phyloP scores from a whole-genome alignment of 306 rosid species.

The Inga oerstediana region DNA sequence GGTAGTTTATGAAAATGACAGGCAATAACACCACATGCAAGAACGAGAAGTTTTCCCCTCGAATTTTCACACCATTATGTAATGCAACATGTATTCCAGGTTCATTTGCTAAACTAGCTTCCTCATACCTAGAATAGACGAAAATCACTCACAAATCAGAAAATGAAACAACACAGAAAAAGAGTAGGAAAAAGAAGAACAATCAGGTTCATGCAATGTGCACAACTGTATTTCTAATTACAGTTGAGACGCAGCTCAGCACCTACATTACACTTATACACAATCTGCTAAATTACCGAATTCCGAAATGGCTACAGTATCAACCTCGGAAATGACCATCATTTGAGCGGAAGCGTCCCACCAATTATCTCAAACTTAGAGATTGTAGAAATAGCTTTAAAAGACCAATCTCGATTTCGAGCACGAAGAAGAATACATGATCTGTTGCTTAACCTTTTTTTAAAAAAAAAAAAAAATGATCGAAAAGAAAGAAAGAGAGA shows the following conservation, averaged over 20 bases:
- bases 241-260: not conserved
- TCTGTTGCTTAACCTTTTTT: not conserved
- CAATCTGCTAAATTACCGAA: not conserved
- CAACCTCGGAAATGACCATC: constrained; percentile 35
- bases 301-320: not conserved
- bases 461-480: not conserved
- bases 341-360: constrained; percentile 40
- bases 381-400: constrained; percentile 27
- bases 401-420: constrained; percentile 39
- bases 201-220: not conserved
- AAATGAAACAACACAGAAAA: not conserved
- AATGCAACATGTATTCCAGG: not conserved
- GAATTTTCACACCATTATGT: not conserved
- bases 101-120: not conserved
- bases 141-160: constrained; percentile 33
- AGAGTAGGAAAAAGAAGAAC: not conserved
- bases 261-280: not conserved
- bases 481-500: constrained; percentile 26
- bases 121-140: not conserved
- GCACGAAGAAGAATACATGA: constrained; percentile 30
- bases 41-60: not conserved
- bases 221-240: not conserved
- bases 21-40: constrained; percentile 23
- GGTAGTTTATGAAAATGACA: constrained; percentile 1
- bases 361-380: constrained; percentile 40